phyloP scores from a whole-genome alignment of 1,284 basidiomycete species.

The Ceratobasidium sp. region DNA sequence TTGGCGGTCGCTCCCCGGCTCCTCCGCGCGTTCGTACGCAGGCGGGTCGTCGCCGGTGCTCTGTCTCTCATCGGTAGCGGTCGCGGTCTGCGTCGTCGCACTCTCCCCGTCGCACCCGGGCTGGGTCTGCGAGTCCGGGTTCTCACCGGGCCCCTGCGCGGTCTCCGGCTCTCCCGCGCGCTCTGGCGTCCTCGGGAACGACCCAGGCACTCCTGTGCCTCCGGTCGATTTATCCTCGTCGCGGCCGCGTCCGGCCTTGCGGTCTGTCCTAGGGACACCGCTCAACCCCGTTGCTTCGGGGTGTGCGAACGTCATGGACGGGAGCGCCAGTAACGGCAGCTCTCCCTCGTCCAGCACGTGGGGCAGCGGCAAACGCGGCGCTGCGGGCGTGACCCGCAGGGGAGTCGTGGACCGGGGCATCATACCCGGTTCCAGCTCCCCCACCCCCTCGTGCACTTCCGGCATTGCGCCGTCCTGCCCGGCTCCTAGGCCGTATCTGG shows the following conservation, averaged over 20 bases:
- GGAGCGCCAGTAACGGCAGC: neutral
- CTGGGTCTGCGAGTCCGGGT: neutral
- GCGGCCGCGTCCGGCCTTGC: neutral
- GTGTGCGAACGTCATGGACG: neutral
- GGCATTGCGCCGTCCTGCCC: neutral
- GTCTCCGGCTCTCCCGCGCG: neutral
- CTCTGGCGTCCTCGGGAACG: neutral
- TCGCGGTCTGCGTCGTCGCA: too few species aligned
- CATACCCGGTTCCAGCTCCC: neutral
- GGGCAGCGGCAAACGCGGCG: neutral
- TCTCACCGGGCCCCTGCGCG: too few species aligned
- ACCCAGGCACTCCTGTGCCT: neutral
- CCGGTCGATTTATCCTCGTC: neutral
- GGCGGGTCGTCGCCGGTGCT: neutral
- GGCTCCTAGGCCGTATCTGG: neutral
- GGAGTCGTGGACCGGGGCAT: conserved; percentile 3
- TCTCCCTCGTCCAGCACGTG: neutral
- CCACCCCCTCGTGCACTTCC: neutral
- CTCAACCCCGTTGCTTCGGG: conserved; percentile 2
- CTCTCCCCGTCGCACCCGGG: too few species aligned
- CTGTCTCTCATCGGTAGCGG: too few species aligned
- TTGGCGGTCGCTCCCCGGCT: neutral
- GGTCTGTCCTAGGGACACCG: neutral
- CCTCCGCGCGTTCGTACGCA: neutral
- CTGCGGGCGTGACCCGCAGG: neutral